phyloP scores from a whole-genome alignment of 176 grass and related monocot species.

The Pontederia crassipes region DNA sequence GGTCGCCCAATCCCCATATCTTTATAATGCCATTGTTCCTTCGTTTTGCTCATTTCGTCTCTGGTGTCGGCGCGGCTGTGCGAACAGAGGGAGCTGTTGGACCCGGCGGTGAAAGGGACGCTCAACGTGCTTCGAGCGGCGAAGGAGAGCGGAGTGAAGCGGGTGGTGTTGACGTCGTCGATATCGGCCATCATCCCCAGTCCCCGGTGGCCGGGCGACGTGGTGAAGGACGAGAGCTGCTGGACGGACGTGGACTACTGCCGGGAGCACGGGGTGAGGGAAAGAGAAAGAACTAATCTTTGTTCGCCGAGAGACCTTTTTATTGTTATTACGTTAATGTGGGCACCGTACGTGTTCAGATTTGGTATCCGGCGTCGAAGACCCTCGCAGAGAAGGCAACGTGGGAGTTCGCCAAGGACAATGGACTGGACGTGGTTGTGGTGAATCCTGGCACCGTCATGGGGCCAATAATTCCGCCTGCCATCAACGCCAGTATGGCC shows the following conservation, averaged over 20 bases:
- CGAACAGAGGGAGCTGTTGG: conserved; percentile 51
- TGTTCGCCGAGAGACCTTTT: neutral
- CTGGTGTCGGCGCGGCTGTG: neutral
- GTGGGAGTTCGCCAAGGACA: conserved; percentile 89
- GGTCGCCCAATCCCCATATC: conserved; percentile 12
- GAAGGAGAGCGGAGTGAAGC: conserved; percentile 42
- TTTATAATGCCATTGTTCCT: neutral
- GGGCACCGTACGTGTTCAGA: conserved; percentile 22
- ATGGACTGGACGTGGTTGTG: conserved; percentile 55
- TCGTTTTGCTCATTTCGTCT: neutral
- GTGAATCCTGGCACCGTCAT: conserved; percentile 70
- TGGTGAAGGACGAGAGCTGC: conserved; percentile 55
- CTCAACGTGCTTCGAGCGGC: conserved; percentile 65
- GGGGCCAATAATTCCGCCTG: conserved; percentile 63
- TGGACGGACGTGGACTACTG: conserved; percentile 81
- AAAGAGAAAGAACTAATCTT: neutral
- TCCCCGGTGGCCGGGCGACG: conserved; percentile 51
- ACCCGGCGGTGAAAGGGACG: conserved; percentile 71
- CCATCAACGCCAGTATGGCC: conserved; percentile 65
- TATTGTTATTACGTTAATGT: neutral
- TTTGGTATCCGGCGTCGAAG: conserved; percentile 91
- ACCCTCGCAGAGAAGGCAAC: conserved; percentile 76
- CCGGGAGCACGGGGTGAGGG: conserved; percentile 52
- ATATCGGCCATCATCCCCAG: conserved; percentile 46
- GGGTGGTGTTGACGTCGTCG: conserved; percentile 75